Evolutionary conservation across 352 stramenopile species (phyloP).

Genomic region (Phytophthora litchii): DNA sequence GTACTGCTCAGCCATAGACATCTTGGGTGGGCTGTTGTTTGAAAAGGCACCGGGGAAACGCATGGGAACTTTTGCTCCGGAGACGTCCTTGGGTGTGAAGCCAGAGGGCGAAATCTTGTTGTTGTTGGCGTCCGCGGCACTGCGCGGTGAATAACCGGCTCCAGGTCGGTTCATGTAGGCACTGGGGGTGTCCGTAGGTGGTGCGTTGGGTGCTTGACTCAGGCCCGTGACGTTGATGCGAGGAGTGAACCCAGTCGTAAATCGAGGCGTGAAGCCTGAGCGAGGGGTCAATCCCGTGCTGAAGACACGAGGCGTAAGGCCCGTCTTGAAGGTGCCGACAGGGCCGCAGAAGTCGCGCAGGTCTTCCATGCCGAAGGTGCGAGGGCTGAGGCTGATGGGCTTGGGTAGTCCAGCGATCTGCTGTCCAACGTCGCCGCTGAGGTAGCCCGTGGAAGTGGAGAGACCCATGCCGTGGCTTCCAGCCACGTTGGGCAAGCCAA

Average conservation of each 20-base stretch:
- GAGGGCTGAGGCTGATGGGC: conserved; percentile 75
- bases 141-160: conserved; percentile 65
- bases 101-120: conserved; percentile 83
- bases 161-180: conserved; percentile 42
- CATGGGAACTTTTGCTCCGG: conserved; percentile 75
- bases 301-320: conserved; percentile 80
- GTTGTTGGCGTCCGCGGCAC: conserved; percentile 39
- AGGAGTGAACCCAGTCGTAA: conserved; percentile 79
- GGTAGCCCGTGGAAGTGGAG: conserved; percentile 30
- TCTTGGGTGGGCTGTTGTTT: conserved; percentile 63
- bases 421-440: conserved; percentile 43
- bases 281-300: conserved; percentile 80
- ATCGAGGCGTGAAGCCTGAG: conserved; percentile 83
- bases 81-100: conserved; percentile 81
- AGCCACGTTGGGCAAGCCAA: conserved; percentile 61
- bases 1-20: conserved; percentile 49
- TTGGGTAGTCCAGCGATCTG: conserved; percentile 53
- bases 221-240: conserved; percentile 66
- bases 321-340: conserved; percentile 84
- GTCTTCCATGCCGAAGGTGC: conserved; percentile 87
- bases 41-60: conserved; percentile 68
- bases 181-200: conserved; percentile 48
- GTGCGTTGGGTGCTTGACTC: conserved; percentile 40
- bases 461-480: conserved; percentile 45
- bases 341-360: conserved; percentile 83